Evolutionary conservation across 768 basidiomycete genomes (phyloP), one percentile per base, ranked within the genome.

Genomic region (Scleroderma citrinum): DNA sequence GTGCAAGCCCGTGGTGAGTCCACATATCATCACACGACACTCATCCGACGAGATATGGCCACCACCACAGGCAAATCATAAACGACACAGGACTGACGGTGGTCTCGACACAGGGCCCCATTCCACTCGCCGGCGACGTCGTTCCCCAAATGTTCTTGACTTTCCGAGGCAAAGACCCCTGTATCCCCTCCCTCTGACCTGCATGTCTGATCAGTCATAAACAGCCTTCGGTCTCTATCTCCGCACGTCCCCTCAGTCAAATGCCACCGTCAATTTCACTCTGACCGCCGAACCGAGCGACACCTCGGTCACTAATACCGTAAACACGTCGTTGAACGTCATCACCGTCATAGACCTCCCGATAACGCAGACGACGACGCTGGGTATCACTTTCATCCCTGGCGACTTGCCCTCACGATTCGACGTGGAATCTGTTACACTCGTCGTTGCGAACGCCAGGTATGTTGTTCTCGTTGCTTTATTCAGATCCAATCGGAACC

Each of bases 71-170:
- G 64, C 61, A 59, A 38, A 17, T 47, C 48, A 51, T 55, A 2
- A 63, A 59, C 11, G 38, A 49, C 46, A 48, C 53, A 3, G 24
- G 37, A 36, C 30, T 46, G 2, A 44, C 55, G 16, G 7, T 57
- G 10, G 56, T 66, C 23, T 63, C 71, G 32, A 76, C 77, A 17
- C 52, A 61, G 38, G 80, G 80, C 2, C 75, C 77, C 5, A 67
- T 69, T 55, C 57, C 70, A 34, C 63, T 62, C 35, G 64, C 71
- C 14, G 69, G 61, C 19, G 62, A 72, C 48, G 69, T 78, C 34
- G 62, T 79, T 49, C 81, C 80, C 2, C 81, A 82, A 50, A 68
- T 82, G 67, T 82, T 81, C 56, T 59, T 83, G 47, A 68, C 65
- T 29, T 79, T 81, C 63, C 70, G 69, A 68, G 81, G 81, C 79